Evolutionary conservation across 1,284 basidiomycete genomes (phyloP).

Genomic region (Rhodotorula sp.): DNA sequence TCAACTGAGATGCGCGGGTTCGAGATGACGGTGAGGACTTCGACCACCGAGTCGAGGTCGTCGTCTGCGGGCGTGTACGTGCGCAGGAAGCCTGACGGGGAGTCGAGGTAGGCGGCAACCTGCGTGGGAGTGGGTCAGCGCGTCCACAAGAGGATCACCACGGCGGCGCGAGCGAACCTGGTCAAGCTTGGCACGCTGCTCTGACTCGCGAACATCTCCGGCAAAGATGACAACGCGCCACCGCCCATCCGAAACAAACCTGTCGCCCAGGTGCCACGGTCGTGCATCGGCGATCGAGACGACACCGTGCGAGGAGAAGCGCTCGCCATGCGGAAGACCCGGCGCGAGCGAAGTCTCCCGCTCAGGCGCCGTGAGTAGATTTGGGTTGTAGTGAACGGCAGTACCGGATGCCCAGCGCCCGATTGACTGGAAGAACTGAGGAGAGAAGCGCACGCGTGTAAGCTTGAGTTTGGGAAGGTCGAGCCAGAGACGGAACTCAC

Average conservation of each 20-base stretch:
- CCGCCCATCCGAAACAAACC: conserved; percentile 27
- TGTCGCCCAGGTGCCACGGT: conserved; percentile 33
- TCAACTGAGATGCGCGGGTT: conserved; percentile 39
- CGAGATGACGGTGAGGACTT: conserved; percentile 43
- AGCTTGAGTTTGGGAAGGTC: neutral
- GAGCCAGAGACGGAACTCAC: neutral
- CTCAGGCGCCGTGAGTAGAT: conserved; percentile 15
- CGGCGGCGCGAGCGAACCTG: conserved; percentile 3
- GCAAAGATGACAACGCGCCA: conserved; percentile 41
- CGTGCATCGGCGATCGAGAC: conserved; percentile 35
- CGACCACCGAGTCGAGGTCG: conserved; percentile 43
- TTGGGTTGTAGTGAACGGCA: conserved; percentile 32
- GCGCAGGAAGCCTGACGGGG: conserved; percentile 34
- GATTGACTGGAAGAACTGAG: conserved; percentile 20
- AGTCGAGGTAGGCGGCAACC: conserved; percentile 34
- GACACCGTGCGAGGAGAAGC: conserved; percentile 32
- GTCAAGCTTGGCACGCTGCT: conserved; percentile 17
- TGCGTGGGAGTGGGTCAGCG: neutral
- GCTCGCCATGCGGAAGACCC: conserved; percentile 20
- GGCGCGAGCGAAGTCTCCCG: conserved; percentile 6
- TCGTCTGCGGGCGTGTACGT: conserved; percentile 30
- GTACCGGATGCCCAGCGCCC: conserved; percentile 35
- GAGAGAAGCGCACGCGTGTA: neutral
- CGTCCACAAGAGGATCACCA: too few species aligned
- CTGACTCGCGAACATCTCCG: conserved; percentile 37